Base-by-base conservation (phyloP, 2,329 filamentous ascomycete genomes). In the Amesomyces nigricolor region DNA sequence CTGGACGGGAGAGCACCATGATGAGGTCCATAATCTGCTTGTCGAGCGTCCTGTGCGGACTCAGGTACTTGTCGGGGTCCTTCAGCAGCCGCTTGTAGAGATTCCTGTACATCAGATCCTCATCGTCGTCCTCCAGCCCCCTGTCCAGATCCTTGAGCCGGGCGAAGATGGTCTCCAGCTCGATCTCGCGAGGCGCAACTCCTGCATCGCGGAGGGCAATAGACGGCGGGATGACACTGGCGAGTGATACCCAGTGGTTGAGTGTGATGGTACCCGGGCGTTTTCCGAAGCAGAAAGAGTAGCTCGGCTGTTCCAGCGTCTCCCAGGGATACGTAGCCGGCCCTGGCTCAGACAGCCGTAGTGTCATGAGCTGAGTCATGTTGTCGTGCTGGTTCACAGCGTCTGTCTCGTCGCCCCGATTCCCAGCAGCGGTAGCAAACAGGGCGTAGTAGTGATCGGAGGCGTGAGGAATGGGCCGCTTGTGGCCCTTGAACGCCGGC, bases 21-120 rank as follows among this genome's bases (percentile, higher is more conserved):
- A 89, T 83, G 19, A 91, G 75, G 66, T 90, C 86, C 30, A 78
- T 81, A 57, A 91, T 89, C 68, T 91, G 87, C 66, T 78, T 80
- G 59, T 88, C 85, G 59, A 89, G 78, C 2, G 80, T 76, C 59
- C 77, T 80, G 65, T 87, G 85, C 3, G 85, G 83, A 45, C 72
- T 79, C 11, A 78, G 71, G 40, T 78, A 72, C 60, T 79, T 80
- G 58, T 88, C 85, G 0, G 85, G 84, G 58, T 89, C 86, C 53
- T 80, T 79, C 40, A 91, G 76, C 52, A 91, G 78, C 43, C 78
- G 78, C 55, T 77, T 80, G 68, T 89, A 89, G n/a, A 90, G 75
- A 59, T 76, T 80, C 57, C 76, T 77, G 67, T 85, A 85, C 64
- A 85, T 74, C 26, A 82, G 75, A 16, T 79, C 77, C 59, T 84